Evolutionary conservation across 202 grass and related monocot species (phyloP).

Genomic region (Schoenoplectus triqueter): DNA sequence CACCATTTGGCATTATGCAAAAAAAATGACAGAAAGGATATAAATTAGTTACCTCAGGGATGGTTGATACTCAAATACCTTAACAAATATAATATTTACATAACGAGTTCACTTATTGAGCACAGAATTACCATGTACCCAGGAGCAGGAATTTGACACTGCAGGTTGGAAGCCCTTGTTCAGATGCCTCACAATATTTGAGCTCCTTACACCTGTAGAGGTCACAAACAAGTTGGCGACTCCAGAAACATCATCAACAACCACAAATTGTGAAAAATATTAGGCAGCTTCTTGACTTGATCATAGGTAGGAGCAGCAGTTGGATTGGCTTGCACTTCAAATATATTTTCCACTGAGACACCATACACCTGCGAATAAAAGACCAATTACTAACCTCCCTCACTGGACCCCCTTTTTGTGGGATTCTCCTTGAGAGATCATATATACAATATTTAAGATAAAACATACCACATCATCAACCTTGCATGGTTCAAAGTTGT

Average conservation of each 20-base stretch:
- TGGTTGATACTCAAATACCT: no score
- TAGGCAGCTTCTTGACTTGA: conserved; percentile 64
- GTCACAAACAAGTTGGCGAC: background rate
- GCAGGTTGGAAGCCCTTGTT: conserved; percentile 63
- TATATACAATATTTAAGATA: background rate
- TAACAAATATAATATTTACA: background rate
- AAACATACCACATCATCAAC: conserved; percentile 60
- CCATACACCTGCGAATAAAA: conserved; percentile 54
- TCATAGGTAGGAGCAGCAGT: conserved; percentile 56
- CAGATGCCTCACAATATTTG: conserved; percentile 71
- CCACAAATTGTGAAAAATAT: background rate
- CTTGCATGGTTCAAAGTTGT: conserved; percentile 68
- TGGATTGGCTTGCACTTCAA: conserved; percentile 59
- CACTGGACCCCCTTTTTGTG: background rate
- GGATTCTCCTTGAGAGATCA: background rate
- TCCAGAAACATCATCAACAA: background rate
- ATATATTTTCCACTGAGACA: conserved; percentile 63
- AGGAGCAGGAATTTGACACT: conserved; percentile 66
- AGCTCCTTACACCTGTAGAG: conserved; percentile 67
- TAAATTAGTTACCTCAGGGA: conserved; percentile 31
- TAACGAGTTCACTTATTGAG: background rate
- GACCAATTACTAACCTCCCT: background rate
- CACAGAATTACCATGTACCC: conserved; percentile 72
- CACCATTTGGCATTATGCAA: no score
- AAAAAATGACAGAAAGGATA: background rate